Evolutionary conservation across 495 filamentous ascomycete species (phyloP).

Genomic region (Penicillium herquei): DNA sequence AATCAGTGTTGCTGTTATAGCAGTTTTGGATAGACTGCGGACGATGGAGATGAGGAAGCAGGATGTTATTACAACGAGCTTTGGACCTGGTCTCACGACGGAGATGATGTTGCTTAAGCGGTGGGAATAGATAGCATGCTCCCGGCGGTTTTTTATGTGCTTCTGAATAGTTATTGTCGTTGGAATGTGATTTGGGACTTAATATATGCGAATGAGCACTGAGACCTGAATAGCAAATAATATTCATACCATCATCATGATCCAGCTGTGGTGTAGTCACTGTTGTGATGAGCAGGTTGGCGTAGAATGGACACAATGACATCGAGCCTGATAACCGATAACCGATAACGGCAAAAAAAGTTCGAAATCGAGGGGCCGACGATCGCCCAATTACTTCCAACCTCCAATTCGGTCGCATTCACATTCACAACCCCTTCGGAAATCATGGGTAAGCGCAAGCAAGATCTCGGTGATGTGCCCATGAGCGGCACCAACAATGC

Average conservation of each 20-base stretch:
- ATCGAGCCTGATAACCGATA: conserved; percentile 10
- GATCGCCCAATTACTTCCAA: conserved; percentile 12
- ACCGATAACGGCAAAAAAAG: conserved; percentile 30
- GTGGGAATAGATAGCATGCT: background rate
- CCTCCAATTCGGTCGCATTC: conserved; percentile 2
- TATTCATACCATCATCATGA: too few relatives aligned
- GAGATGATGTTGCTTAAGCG: conserved; percentile 54
- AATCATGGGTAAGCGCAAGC: conserved; percentile 54
- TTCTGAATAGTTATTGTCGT: too few relatives aligned
- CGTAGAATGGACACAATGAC: too few relatives aligned
- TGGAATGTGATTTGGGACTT: too few relatives aligned
- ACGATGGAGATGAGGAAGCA: conserved; percentile 53
- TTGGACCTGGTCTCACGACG: conserved; percentile 62
- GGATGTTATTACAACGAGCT: conserved; percentile 58
- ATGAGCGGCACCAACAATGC: conserved; percentile 39
- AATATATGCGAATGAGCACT: too few relatives aligned
- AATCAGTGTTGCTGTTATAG: conserved; percentile 58
- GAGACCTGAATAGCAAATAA: too few relatives aligned
- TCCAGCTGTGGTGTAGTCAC: too few relatives aligned
- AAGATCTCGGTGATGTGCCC: conserved; percentile 43
- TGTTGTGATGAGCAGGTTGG: too few relatives aligned
- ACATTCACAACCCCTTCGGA: conserved; percentile 3
- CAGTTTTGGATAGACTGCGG: conserved; percentile 31
- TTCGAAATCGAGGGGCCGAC: conserved; percentile 25
- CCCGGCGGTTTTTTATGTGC: too few relatives aligned